Conservation (phyloP, 225 moss, liverwort and hornwort species). For the Climacium dendroides region DNA sequence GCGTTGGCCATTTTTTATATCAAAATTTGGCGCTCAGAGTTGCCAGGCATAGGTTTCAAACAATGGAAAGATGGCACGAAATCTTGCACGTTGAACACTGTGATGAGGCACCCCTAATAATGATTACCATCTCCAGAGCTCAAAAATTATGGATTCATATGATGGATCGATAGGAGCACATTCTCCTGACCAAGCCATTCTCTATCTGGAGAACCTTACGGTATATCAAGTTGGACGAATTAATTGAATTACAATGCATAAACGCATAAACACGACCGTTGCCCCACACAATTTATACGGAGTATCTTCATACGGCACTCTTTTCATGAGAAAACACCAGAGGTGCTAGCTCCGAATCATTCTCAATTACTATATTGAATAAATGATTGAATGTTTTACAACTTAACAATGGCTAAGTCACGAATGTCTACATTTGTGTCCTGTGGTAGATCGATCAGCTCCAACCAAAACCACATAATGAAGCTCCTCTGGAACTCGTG, state of each 20-base stretch:
- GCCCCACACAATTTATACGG: not conserved
- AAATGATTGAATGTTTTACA: not conserved
- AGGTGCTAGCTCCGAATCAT: not conserved
- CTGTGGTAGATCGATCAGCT: not conserved
- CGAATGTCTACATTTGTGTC: not conserved
- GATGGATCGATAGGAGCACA: too few species aligned
- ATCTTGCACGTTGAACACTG: not conserved
- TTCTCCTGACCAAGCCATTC: not conserved
- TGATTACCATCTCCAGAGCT: not conserved
- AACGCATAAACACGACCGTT: too few species aligned
- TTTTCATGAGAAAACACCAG: not conserved
- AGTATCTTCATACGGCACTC: not conserved
- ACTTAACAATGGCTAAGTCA: not conserved
- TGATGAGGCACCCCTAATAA: not conserved
- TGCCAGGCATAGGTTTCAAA: not conserved
- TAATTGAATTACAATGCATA: not conserved
- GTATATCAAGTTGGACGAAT: not conserved
- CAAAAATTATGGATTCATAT: not conserved
- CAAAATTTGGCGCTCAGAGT: not conserved
- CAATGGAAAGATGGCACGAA: not conserved
- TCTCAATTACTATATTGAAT: not conserved
- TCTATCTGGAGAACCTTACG: accelerated
- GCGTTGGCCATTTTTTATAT: not conserved
- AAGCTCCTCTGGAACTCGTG: not conserved
- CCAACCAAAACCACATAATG: not conserved